phyloP scores from a whole-genome alignment of 352 stramenopile genomes.

The Phytopythium chamaehyphon region DNA sequence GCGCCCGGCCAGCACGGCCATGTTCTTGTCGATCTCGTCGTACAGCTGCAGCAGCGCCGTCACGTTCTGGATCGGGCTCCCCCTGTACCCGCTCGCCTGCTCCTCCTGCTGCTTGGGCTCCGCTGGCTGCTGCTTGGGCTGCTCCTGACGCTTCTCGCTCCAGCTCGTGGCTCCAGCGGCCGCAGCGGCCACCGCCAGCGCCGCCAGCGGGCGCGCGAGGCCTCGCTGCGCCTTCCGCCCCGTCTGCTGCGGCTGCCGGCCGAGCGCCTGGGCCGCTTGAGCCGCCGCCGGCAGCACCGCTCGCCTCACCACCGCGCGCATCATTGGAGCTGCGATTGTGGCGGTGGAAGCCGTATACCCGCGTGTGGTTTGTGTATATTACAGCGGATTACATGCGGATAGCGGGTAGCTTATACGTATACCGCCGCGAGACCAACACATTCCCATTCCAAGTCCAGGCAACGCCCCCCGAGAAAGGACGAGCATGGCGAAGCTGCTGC shows the following conservation, averaged over 20 bases:
- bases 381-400: no score
- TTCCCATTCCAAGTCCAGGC: no score
- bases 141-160: slow-evolving; percentile 17
- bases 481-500: slow-evolving; percentile 42
- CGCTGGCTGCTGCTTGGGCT: not conserved
- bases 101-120: slow-evolving; percentile 3
- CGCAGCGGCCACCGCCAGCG: slow-evolving; percentile 1
- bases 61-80: slow-evolving; percentile 73
- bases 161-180: not conserved
- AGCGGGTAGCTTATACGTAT: no score
- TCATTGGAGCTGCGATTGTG: no score
- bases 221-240: not conserved
- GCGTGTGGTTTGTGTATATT: no score
- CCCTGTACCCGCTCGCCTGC: slow-evolving; percentile 28
- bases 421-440: no score
- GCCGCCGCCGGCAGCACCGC: slow-evolving; percentile 5
- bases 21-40: slow-evolving; percentile 84
- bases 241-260: not conserved
- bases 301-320: not conserved
- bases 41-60: slow-evolving; percentile 66
- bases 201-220: slow-evolving; percentile 1
- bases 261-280: not conserved
- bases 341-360: no score
- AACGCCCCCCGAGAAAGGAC: no score
- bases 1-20: slow-evolving; percentile 65